Percentiles rank a stretch among this genome's conserved stretches.
phyloP scores from a whole-genome alignment of 2,329 filamentous ascomycete genomes.

The Chaetomium strumarium region DNA sequence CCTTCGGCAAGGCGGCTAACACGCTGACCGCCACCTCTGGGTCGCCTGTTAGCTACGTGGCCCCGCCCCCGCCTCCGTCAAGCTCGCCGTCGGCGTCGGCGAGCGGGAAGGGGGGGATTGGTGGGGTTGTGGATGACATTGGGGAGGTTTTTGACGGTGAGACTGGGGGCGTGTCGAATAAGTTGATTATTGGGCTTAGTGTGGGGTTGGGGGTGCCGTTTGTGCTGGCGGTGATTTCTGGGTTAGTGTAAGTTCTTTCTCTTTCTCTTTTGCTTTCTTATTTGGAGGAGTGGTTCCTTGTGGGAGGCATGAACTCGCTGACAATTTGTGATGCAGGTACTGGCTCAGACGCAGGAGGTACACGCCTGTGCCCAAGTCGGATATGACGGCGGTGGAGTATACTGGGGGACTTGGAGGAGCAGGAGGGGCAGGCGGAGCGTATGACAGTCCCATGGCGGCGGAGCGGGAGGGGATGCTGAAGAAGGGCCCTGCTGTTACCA shows the following conservation, averaged over 20 bases:
- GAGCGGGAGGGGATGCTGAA: conserved; percentile 2
- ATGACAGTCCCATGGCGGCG: conserved; percentile 7
- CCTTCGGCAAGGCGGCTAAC: conserved; percentile 39
- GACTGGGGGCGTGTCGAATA: conserved; percentile 35
- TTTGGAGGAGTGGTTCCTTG: background rate
- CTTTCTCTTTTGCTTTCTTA: background rate
- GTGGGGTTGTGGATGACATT: background rate
- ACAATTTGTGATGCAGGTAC: background rate
- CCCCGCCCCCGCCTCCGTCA: conserved; percentile 28
- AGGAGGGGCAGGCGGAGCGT: background rate
- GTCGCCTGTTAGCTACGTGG: conserved; percentile 39
- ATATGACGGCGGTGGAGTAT: conserved; percentile 5
- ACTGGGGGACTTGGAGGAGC: no score
- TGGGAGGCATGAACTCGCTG: background rate
- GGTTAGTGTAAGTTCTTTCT: conserved; percentile 29
- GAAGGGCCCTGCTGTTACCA: conserved; percentile 2
- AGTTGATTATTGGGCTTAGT: conserved; percentile 43
- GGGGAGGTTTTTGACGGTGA: conserved; percentile 23
- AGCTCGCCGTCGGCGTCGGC: background rate
- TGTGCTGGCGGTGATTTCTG: conserved; percentile 29
- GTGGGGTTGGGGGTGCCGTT: conserved; percentile 41
- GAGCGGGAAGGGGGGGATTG: background rate
- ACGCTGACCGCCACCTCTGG: conserved; percentile 36
- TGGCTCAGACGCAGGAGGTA: conserved; percentile 1
- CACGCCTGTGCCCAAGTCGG: background rate